Conservation (phyloP, 768 basidiomycete genomes). For the Kwoniella sp. region DNA sequence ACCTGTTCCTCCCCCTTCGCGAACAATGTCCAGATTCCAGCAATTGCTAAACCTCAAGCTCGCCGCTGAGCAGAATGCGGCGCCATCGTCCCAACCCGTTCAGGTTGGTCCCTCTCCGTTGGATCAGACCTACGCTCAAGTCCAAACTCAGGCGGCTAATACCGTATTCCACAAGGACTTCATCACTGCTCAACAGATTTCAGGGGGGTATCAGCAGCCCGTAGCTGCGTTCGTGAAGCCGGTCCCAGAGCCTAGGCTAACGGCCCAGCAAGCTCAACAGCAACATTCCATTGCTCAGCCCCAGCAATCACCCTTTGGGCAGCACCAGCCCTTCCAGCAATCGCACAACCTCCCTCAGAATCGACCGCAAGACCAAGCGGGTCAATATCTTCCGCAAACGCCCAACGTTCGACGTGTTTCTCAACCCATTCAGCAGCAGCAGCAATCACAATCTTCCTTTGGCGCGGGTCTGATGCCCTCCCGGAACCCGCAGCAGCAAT, state of each 20-base stretch:
- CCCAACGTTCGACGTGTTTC: neutral
- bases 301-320: neutral
- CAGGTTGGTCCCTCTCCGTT: neutral
- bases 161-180: slow-evolving; percentile 22
- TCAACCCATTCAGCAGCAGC: neutral
- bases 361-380: neutral
- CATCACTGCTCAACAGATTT: neutral
- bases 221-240: neutral
- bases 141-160: slow-evolving; percentile 5
- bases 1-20: neutral
- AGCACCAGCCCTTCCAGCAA: neutral
- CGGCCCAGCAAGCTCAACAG: neutral
- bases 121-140: neutral
- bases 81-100: neutral
- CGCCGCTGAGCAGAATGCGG: slow-evolving; percentile 24
- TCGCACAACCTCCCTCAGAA: neutral
- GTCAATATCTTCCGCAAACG: neutral
- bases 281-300: neutral
- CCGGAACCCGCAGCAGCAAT: neutral
- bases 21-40: slow-evolving; percentile 21
- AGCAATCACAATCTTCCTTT: neutral
- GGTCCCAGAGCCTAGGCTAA: neutral
- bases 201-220: neutral
- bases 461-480: neutral
- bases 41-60: slow-evolving; percentile 31